phyloP scores from a whole-genome alignment of 768 basidiomycete species.

The Cytidiella melzeri region DNA sequence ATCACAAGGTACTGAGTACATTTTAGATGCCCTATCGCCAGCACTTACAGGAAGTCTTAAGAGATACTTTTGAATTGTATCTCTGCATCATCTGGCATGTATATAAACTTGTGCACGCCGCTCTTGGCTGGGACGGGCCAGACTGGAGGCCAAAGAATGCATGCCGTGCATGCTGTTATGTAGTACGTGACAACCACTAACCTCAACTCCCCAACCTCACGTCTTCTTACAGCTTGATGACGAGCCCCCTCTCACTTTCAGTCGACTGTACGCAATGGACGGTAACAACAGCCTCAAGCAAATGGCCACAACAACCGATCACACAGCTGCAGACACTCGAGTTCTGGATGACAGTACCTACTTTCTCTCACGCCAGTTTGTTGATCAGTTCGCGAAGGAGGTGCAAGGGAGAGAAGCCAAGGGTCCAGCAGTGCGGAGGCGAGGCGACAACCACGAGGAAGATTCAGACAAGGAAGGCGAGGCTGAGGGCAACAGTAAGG shows the following conservation, averaged over 20 bases:
- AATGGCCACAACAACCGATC: not conserved
- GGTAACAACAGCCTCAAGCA: constrained; percentile 9
- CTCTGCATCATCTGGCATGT: constrained; percentile 21
- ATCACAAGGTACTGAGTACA: not conserved
- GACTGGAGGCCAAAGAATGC: constrained; percentile 29
- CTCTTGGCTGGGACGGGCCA: constrained; percentile 22
- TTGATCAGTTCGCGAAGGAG: constrained; percentile 5
- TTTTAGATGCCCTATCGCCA: constrained; percentile 23
- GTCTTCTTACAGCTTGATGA: not conserved
- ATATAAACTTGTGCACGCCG: constrained; percentile 15
- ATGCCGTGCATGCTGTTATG: constrained; percentile 33
- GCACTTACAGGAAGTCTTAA: constrained; percentile 19
- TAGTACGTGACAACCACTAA: constrained; percentile 16
- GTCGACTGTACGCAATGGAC: not conserved
- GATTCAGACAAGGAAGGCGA: not conserved
- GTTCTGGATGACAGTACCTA: constrained; percentile 1
- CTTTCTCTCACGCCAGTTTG: constrained; percentile 1
- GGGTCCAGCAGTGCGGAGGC: not conserved
- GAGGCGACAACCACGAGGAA: not conserved
- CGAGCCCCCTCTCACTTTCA: not conserved
- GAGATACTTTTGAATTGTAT: constrained; percentile 31
- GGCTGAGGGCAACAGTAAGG: not conserved
- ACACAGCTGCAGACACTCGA: constrained; percentile 2
- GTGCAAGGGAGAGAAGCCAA: constrained; percentile 4
- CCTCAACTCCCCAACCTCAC: not conserved